These are phyloP conservation scores for Ophiostoma quercus DNA, from an alignment of 2,329 filamentous ascomycete species.

Conservation along the genomic window DNA sequence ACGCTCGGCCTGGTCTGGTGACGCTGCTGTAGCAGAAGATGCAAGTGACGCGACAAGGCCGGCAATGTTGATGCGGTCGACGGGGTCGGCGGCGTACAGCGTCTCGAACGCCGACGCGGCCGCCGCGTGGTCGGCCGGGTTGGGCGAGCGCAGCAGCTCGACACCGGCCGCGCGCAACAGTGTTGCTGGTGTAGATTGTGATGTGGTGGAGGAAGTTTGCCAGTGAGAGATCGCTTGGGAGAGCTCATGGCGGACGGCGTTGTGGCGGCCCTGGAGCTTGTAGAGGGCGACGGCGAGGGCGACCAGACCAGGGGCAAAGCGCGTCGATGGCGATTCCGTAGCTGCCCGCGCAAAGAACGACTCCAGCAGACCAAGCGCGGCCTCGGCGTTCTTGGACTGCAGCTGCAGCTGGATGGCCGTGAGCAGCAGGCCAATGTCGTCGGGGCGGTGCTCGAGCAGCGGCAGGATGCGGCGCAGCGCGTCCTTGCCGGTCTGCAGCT, in stretches of 20 bases:
- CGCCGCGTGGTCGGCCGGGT: constrained; percentile 59
- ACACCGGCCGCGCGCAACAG: constrained; percentile 78
- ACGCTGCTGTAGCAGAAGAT: constrained; percentile 43
- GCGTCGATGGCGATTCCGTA: constrained; percentile 55
- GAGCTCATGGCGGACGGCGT: constrained; percentile 66
- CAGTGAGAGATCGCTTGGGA: constrained; percentile 77
- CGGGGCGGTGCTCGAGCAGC: constrained; percentile 66
- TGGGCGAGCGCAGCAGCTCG: constrained; percentile 71
- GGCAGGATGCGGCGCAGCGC: constrained; percentile 65
- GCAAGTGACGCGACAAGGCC: constrained; percentile 83
- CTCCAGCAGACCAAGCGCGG: constrained; percentile 71
- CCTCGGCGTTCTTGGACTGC: constrained; percentile 51
- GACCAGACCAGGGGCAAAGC: constrained; percentile 79
- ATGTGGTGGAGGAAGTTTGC: constrained; percentile 43
- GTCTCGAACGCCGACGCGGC: constrained; percentile 75
- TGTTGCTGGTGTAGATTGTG: constrained; percentile 42
- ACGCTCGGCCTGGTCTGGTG: constrained; percentile 47
- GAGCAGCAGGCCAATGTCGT: constrained; percentile 73
- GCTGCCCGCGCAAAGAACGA: constrained; percentile 65
- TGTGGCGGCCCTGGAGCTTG: constrained; percentile 65
- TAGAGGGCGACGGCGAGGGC: constrained; percentile 77
- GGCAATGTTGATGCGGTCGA: constrained; percentile 65
- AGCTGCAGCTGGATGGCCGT: constrained; percentile 79
- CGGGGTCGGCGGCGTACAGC: constrained; percentile 60
- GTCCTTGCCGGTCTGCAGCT: constrained; percentile 57